These are phyloP conservation scores for Trypanosoma cruzi DNA, from an alignment of 208 protist genomes.

Conservation along the genomic window DNA sequence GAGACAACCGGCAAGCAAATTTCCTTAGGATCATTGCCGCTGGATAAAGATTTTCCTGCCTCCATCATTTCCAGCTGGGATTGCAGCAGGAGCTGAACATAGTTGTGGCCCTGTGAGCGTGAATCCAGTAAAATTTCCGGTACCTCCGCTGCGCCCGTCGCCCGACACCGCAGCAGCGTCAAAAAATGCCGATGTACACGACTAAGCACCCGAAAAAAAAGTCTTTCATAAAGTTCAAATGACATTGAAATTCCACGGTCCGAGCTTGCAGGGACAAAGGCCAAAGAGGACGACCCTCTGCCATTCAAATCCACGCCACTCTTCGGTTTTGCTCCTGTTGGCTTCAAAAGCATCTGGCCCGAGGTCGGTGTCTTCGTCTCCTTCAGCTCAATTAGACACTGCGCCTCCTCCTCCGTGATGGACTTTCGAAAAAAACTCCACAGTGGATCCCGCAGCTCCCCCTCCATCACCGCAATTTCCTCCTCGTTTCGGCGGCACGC, in stretches of 20 bases:
- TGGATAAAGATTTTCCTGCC: neutral
- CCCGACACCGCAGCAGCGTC: conserved; percentile 19
- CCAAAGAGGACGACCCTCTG: neutral
- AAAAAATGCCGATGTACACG: conserved; percentile 24
- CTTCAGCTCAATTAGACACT: conserved; percentile 38
- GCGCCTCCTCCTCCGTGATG: conserved; percentile 56
- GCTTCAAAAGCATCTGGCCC: neutral
- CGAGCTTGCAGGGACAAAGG: neutral
- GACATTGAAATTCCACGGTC: conserved; percentile 31
- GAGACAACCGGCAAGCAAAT: conserved; percentile 42
- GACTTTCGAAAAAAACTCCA: conserved; percentile 42
- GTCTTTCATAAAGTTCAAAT: conserved; percentile 25
- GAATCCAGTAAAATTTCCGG: conserved; percentile 17
- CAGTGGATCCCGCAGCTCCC: conserved; percentile 35
- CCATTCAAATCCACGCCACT: neutral
- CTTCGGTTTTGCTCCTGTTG: conserved; percentile 10
- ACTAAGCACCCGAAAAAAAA: conserved; percentile 22
- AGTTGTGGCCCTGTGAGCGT: neutral
- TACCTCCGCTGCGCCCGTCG: conserved; percentile 4
- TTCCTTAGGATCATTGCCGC: neutral
- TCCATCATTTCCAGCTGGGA: conserved; percentile 20
- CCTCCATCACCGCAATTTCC: conserved; percentile 32
- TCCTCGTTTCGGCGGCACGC: conserved; percentile 32
- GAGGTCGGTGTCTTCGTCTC: conserved; percentile 11
- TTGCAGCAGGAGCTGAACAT: conserved; percentile 17